Base-by-base conservation (phyloP, 371 early-diverging fungal genomes). In the Mortierella sp. region DNA sequence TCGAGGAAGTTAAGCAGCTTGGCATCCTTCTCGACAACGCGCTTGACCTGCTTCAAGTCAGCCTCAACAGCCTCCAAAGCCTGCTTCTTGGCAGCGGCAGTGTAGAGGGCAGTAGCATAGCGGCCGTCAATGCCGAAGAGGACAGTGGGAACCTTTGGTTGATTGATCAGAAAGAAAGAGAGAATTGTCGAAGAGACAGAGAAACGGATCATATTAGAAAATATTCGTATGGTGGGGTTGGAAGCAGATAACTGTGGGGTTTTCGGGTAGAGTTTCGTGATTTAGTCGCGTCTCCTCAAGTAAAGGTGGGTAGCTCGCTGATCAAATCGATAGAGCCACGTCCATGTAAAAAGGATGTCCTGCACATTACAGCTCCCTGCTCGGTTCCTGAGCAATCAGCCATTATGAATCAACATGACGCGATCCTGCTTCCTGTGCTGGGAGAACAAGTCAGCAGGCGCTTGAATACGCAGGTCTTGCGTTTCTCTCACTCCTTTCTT, bases 81-180 rank as follows among this genome's bases (percentile, higher is more conserved):
- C 80, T 93, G 90, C 86, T 91, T 88, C 81, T 94, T 94, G 74
- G 91, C 88, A 28, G 98, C 98, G 55, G 99, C 99, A 61, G 94
- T 89, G 91, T 91, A 98, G 66, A 98, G 90, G 46, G 99, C 98
- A 25, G 98, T 96, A 65, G 99, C 98, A 81, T 98, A 98, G 79
- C 97, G 95, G 75, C 99, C 99, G 61, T 96, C 96, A 82, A 98
- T 92, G 73, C 97, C 96, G 89, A 93, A 91, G 60, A 98, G 88
- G 47, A 90, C 87, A 50, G 96, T 66, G 37, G 97, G 97, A 57
- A 92, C 89, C 95, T 96, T 61, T 56, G 50, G 7, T 28, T 48
- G 26, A 43, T 30, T 23, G 30, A 57, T 46, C 61, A 52, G 57
- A 45, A 25, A 26, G 14, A 30, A 47, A 25, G 23, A 29, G 6